Conservation (phyloP, 164 flowering plant species). For the Buxus sempervirens region DNA sequence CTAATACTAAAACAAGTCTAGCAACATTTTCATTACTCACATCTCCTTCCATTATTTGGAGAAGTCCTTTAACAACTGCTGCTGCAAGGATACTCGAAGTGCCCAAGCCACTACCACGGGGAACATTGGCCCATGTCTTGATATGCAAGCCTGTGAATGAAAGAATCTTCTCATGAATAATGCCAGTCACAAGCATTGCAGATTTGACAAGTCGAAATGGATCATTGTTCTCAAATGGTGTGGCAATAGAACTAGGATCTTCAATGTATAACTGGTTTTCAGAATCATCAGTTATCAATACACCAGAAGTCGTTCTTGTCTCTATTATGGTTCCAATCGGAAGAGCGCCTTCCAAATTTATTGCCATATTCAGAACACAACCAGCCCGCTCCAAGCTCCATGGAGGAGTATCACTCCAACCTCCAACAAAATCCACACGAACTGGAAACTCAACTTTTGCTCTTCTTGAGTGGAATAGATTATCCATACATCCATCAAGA, state of each 20-base stretch:
- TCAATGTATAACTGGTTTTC: slow-evolving; percentile 50
- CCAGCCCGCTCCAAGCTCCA: slow-evolving; percentile 99
- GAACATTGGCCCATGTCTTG: slow-evolving; percentile 91
- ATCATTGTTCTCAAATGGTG: slow-evolving; percentile 76
- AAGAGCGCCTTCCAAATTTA: slow-evolving; percentile 68
- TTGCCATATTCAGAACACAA: slow-evolving; percentile 91
- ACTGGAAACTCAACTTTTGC: slow-evolving; percentile 87
- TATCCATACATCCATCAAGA: slow-evolving; percentile 18
- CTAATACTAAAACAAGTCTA: slow-evolving; percentile 83
- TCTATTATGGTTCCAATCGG: slow-evolving; percentile 83
- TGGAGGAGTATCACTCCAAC: slow-evolving; percentile 99
- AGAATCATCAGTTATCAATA: slow-evolving; percentile 64
- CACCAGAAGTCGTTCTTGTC: slow-evolving; percentile 52
- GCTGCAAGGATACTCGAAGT: slow-evolving; percentile 98
- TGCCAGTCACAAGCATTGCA: slow-evolving; percentile 82
- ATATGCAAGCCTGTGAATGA: slow-evolving; percentile 52
- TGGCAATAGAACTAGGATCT: slow-evolving; percentile 44
- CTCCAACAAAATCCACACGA: slow-evolving; percentile 96
- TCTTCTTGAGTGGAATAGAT: slow-evolving; percentile 30
- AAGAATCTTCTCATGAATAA: slow-evolving; percentile 40
- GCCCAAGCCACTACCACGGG: slow-evolving; percentile 98
- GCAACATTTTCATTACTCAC: slow-evolving; percentile 87
- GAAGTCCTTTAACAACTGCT: slow-evolving; percentile 93
- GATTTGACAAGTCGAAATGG: slow-evolving; percentile 94
- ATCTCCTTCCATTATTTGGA: slow-evolving; percentile 73